Percentiles rank a stretch among this genome's conserved stretches.
Conservation (phyloP, 148 eudicot species). For the Polygonum aviculare region DNA sequence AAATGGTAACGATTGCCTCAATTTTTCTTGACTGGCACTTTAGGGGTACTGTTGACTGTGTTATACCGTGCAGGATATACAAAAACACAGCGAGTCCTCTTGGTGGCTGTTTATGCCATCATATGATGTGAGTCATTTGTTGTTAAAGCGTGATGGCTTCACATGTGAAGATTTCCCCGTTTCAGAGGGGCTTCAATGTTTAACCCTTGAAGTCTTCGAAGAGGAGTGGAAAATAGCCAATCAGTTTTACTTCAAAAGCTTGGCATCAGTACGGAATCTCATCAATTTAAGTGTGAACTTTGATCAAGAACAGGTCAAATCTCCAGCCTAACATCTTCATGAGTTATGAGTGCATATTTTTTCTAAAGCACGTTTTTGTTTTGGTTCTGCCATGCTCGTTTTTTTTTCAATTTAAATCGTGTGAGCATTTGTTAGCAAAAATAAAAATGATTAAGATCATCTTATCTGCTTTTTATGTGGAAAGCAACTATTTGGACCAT, state of each 20-base stretch:
- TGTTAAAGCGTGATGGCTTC: slow-evolving; percentile 29
- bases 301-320: slow-evolving; percentile 57
- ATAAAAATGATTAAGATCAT: neutral
- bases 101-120: slow-evolving; percentile 86
- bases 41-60: neutral
- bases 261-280: slow-evolving; percentile 56
- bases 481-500: neutral
- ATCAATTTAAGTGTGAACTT: slow-evolving; percentile 59
- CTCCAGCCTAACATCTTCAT: neutral
- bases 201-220: slow-evolving; percentile 20
- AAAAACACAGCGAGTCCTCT: slow-evolving; percentile 24
- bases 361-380: neutral
- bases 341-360: neutral
- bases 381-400: neutral
- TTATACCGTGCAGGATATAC: slow-evolving; percentile 36
- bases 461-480: neutral
- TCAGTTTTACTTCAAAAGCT: slow-evolving; percentile 69
- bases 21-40: neutral
- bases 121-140: slow-evolving; percentile 65
- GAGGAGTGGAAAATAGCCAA: slow-evolving; percentile 58
- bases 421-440: neutral
- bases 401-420: neutral
- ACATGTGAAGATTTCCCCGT: slow-evolving; percentile 19
- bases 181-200: slow-evolving; percentile 19
- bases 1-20: neutral